Percentiles rank a stretch among this genome's conserved stretches.
These are phyloP conservation scores for Aspergillus persii DNA, from an alignment of 2,329 filamentous ascomycete species.

Conservation along the genomic window DNA sequence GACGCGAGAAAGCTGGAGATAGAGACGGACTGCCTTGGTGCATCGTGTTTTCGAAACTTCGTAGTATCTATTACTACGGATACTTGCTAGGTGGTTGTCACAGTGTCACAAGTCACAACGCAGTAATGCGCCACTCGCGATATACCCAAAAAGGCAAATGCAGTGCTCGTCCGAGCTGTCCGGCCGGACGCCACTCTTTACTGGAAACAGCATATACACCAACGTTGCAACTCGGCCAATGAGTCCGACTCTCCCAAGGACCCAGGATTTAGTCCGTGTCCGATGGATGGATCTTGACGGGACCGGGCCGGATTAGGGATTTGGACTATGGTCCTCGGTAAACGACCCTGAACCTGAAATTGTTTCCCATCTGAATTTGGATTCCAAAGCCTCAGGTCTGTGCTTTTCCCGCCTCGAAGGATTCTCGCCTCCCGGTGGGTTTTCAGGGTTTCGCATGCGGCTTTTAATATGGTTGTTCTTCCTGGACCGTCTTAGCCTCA, in stretches of 20 bases:
- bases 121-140: background rate
- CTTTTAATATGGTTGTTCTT: background rate
- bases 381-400: background rate
- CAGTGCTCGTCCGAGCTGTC: background rate
- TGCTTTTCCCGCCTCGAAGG: background rate
- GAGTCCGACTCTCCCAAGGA: too few relatives aligned
- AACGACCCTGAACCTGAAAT: background rate
- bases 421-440: background rate
- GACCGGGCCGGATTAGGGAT: background rate
- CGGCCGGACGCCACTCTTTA: background rate
- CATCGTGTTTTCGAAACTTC: too few relatives aligned
- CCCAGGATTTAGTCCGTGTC: background rate
- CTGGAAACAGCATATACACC: background rate
- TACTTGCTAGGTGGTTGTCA: too few relatives aligned
- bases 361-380: background rate
- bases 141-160: background rate
- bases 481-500: background rate
- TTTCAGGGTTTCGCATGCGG: background rate
- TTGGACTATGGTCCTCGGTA: background rate
- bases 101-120: too few relatives aligned
- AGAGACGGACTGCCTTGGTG: too few relatives aligned
- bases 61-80: too few relatives aligned
- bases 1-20: too few relatives aligned
- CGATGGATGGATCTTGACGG: background rate
- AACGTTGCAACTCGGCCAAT: background rate